phyloP scores from a whole-genome alignment of 2,329 filamentous ascomycete genomes.

The Claviceps arundinis region DNA sequence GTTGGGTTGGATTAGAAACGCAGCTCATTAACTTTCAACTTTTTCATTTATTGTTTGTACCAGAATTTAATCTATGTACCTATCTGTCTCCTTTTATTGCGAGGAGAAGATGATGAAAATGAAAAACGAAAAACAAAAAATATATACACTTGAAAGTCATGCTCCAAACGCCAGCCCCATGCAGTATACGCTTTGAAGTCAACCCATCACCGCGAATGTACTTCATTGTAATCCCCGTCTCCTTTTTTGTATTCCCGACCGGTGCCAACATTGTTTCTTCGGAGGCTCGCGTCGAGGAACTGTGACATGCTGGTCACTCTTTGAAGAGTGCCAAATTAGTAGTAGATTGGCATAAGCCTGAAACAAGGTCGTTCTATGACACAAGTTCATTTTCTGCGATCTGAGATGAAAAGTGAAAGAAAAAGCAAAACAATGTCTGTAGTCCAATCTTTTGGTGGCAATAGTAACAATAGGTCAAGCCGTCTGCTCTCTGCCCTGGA shows the following conservation, averaged over 20 bases:
- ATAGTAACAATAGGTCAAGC: background rate
- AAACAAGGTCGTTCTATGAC: slow-evolving; percentile 1
- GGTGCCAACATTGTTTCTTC: background rate
- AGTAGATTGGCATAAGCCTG: background rate
- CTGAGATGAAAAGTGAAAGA: background rate
- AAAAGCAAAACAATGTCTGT: background rate
- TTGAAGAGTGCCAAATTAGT: slow-evolving; percentile 7
- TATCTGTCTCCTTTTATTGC: slow-evolving; percentile 9
- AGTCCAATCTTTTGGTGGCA: background rate
- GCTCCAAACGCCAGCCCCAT: slow-evolving; percentile 3
- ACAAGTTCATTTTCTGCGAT: background rate
- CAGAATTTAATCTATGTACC: slow-evolving; percentile 7
- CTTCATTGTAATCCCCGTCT: background rate
- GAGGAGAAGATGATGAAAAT: slow-evolving; percentile 7
- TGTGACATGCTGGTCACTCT: slow-evolving; percentile 8
- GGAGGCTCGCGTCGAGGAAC: slow-evolving; percentile 8
- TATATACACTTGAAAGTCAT: slow-evolving; percentile 9
- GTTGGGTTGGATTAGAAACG: no score
- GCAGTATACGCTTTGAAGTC: background rate
- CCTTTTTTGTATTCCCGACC: slow-evolving; percentile 3
- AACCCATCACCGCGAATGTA: background rate
- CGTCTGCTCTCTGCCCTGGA: slow-evolving; percentile 10
- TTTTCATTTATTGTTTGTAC: background rate
- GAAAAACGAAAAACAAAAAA: background rate
- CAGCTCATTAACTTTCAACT: no score